Conservation (phyloP, 148 eudicot species). For the Euryodendron excelsum region DNA sequence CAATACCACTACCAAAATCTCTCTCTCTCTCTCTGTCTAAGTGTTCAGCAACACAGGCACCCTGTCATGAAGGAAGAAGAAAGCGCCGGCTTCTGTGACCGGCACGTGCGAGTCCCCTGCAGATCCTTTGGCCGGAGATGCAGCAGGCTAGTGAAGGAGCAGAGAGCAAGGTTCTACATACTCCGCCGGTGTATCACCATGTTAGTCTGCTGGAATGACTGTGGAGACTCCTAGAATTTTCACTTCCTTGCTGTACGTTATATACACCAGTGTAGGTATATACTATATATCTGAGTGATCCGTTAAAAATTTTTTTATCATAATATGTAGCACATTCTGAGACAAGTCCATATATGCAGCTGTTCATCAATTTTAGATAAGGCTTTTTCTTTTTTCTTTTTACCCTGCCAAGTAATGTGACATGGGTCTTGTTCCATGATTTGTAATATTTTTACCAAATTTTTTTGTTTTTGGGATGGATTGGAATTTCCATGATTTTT, state of each 20-base stretch:
- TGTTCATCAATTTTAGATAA: too few species aligned
- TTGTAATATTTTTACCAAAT: too few species aligned
- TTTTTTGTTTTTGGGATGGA: too few species aligned
- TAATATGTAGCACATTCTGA: too few species aligned
- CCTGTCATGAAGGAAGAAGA: neutral
- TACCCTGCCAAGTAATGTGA: too few species aligned
- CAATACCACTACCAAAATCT: neutral
- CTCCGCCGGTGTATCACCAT: constrained; percentile 29
- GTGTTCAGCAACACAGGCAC: neutral
- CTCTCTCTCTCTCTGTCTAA: constrained; percentile 6
- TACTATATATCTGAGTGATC: neutral
- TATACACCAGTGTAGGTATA: neutral
- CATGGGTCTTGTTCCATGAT: too few species aligned
- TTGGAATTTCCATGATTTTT: too few species aligned
- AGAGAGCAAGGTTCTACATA: constrained; percentile 32
- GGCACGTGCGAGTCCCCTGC: constrained; percentile 6
- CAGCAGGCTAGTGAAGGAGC: constrained; percentile 26
- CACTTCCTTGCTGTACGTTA: neutral
- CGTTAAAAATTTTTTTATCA: too few species aligned
- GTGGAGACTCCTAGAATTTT: neutral
- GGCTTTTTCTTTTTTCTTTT: too few species aligned
- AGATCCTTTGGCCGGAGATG: constrained; percentile 20
- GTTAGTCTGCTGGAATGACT: constrained; percentile 30
- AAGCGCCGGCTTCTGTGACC: neutral
- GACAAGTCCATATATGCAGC: too few species aligned